Evolutionary conservation across 1,139 yeast genomes (phyloP).

Genomic region (Zygosaccharomyces sapae): DNA sequence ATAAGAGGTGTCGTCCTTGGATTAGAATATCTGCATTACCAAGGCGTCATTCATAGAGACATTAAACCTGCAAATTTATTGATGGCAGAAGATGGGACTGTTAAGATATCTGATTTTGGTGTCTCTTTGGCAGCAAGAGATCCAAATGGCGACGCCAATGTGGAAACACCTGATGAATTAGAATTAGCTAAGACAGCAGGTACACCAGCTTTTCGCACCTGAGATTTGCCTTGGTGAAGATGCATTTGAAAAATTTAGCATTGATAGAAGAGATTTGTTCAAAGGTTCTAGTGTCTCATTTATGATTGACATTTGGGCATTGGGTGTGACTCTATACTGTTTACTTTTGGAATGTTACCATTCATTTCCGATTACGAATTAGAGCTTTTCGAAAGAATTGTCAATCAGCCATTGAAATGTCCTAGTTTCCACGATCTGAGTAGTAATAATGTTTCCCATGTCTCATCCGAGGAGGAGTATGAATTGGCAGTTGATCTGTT

Average conservation of each 20-base stretch:
- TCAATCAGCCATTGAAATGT: constrained; percentile 54
- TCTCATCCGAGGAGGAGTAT: constrained; percentile 47
- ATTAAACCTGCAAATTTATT: constrained; percentile 94
- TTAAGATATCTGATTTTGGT: constrained; percentile 95
- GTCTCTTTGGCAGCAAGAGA: constrained; percentile 75
- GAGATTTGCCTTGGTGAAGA: constrained; percentile 35
- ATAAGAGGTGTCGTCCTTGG: constrained; percentile 88
- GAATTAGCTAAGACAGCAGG: constrained; percentile 90
- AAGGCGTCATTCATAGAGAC: constrained; percentile 94
- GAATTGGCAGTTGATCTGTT: constrained; percentile 65
- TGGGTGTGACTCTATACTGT: constrained; percentile 90
- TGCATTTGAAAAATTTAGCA: constrained; percentile 25
- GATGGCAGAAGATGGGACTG: constrained; percentile 65
- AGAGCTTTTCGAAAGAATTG: constrained; percentile 80
- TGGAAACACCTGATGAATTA: constrained; percentile 49
- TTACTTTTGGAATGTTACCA: constrained; percentile 85
- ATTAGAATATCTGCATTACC: constrained; percentile 84
- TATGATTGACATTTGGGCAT: constrained; percentile 93
- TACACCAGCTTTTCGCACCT: constrained; percentile 63
- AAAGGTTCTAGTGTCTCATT: constrained; percentile 39
- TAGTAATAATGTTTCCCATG: constrained; percentile 25
- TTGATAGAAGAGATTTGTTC: constrained; percentile 31
- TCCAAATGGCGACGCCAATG: constrained; percentile 50
- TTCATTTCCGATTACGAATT: constrained; percentile 87
- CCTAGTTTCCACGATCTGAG: constrained; percentile 51